Evolutionary conservation across 2,329 filamentous ascomycete species (phyloP).

Genomic region (Botrytis paeoniae): DNA sequence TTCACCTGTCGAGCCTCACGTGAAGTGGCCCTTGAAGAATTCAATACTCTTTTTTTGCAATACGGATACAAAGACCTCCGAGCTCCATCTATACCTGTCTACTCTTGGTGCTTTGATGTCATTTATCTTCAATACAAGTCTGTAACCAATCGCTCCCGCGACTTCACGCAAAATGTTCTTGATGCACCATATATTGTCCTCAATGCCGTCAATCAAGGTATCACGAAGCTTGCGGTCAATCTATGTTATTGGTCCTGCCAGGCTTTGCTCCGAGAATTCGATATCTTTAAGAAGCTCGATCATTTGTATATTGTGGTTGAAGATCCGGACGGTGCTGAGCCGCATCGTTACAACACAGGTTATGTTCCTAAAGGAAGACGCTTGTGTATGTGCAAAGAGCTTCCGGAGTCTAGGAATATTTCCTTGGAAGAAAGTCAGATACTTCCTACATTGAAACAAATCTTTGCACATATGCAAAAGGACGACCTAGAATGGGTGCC

Average conservation of each 20-base stretch:
- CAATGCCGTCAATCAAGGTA: neutral
- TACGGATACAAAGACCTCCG: neutral
- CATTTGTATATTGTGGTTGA: neutral
- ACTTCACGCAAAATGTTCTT: neutral
- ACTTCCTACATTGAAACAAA: neutral
- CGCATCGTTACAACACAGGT: neutral
- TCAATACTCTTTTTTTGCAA: neutral
- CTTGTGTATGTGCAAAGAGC: neutral
- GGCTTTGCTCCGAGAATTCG: neutral
- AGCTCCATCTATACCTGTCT: neutral
- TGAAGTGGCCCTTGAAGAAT: conserved; percentile 26
- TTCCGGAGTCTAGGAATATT: neutral
- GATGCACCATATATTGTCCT: neutral
- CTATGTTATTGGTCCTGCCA: neutral
- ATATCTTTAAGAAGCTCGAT: neutral
- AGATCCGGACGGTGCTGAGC: neutral
- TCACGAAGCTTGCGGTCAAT: neutral
- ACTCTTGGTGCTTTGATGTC: neutral
- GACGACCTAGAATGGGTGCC: neutral
- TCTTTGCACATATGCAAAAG: neutral
- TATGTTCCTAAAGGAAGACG: neutral
- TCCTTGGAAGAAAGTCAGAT: neutral
- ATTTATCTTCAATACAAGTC: neutral
- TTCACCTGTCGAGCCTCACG: neutral
- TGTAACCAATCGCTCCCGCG: neutral